Conservation (phyloP, 2,329 filamentous ascomycete species). For the Alternaria angustiovoidea region DNA sequence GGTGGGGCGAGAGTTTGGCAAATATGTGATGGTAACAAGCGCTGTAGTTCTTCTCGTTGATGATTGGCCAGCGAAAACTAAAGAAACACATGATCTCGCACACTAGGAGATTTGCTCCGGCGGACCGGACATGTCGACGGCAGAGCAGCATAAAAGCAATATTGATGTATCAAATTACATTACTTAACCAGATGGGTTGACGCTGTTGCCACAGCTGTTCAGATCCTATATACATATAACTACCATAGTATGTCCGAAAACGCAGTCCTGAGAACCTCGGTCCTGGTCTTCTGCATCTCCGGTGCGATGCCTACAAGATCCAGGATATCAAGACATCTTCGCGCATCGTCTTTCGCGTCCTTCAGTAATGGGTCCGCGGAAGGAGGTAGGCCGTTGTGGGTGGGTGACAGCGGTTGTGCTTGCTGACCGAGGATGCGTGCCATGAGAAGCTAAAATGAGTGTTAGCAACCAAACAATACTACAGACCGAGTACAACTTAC, state of each 20-base stretch:
- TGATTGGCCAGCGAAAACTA: too few species aligned
- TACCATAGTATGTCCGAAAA: conserved; percentile 53
- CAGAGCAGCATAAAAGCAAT: not conserved
- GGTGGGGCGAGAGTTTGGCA: too few species aligned
- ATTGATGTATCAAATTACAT: not conserved
- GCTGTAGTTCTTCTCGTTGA: too few species aligned
- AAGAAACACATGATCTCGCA: too few species aligned
- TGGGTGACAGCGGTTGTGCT: conserved; percentile 42
- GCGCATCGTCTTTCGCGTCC: conserved; percentile 54
- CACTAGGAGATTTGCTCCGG: too few species aligned
- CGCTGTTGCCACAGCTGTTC: not conserved
- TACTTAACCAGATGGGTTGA: not conserved
- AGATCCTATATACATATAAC: not conserved
- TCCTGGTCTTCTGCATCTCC: conserved; percentile 59
- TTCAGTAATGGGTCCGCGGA: conserved; percentile 45
- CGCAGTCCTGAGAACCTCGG: conserved; percentile 56
- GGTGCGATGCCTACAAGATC: conserved; percentile 54
- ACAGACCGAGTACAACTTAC: conserved; percentile 59
- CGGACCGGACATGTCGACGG: too few species aligned
- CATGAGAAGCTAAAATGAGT: conserved; percentile 45
- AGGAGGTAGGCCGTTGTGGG: conserved; percentile 35
- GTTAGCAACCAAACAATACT: not conserved
- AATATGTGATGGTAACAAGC: too few species aligned
- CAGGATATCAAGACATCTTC: conserved; percentile 56
- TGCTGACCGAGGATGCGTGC: conserved; percentile 50